Conservation (phyloP, 805 yeast species). For the Wickerhamomyces subpelliculosus region DNA sequence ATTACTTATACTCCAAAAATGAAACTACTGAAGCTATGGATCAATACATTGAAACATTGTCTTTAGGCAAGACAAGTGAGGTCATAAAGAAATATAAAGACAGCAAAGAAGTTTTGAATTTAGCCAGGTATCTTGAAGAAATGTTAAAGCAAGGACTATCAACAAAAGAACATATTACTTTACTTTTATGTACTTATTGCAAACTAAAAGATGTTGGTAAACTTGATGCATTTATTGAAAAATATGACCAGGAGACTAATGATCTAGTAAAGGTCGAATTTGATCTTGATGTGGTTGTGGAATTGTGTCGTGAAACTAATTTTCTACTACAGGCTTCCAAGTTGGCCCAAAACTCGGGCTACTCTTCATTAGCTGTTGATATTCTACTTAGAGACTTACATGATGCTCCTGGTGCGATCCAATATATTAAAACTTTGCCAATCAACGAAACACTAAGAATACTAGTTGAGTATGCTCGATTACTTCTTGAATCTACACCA, state of each 20-base stretch:
- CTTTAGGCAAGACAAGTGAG: constrained; percentile 57
- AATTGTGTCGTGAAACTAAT: constrained; percentile 66
- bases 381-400: constrained; percentile 62
- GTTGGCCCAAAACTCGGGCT: constrained; percentile 64
- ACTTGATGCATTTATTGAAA: constrained; percentile 48
- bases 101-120: constrained; percentile 58
- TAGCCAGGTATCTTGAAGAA: constrained; percentile 58
- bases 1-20: constrained; percentile 58
- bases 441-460: constrained; percentile 75
- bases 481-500: constrained; percentile 60
- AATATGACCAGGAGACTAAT: constrained; percentile 27
- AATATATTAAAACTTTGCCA: constrained; percentile 58
- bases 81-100: constrained; percentile 76
- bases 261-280: constrained; percentile 37
- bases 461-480: constrained; percentile 58
- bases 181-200: constrained; percentile 72
- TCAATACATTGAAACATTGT: constrained; percentile 61
- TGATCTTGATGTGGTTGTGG: constrained; percentile 62
- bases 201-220: constrained; percentile 59
- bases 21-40: constrained; percentile 63
- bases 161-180: constrained; percentile 73
- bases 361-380: constrained; percentile 69
- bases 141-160: constrained; percentile 51
- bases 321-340: constrained; percentile 60
- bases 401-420: constrained; percentile 52